A percentile compares a stretch with the other conserved stretches of the same genome.
These are phyloP conservation scores for Triticum aestivum DNA, from an alignment of 176 grass and related monocot species.

Conservation along the genomic window DNA sequence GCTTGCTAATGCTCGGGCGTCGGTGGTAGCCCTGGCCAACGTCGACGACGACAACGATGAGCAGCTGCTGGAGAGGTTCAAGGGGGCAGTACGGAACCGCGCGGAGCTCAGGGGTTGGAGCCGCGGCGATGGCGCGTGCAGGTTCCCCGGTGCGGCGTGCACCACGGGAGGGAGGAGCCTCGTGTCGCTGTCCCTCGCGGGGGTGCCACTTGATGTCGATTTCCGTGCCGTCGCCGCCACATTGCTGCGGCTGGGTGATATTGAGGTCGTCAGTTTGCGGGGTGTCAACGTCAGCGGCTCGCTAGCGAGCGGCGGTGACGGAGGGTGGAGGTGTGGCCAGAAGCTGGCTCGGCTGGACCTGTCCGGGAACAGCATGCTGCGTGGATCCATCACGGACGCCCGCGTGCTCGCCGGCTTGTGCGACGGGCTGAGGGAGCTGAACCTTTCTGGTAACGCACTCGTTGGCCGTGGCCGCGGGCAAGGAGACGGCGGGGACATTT, in stretches of 20 bases:
- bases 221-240: slow-evolving; percentile 27
- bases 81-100: slow-evolving; percentile 29
- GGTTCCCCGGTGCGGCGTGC: slow-evolving; percentile 42
- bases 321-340: not conserved
- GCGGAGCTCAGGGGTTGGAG: slow-evolving; percentile 37
- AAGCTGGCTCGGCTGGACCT: slow-evolving; percentile 45
- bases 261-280: slow-evolving; percentile 42
- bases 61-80: slow-evolving; percentile 54
- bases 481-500: not conserved
- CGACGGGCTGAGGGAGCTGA: slow-evolving; percentile 29
- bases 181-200: slow-evolving; percentile 30
- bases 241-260: slow-evolving; percentile 19
- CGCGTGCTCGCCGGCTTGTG: slow-evolving; percentile 23
- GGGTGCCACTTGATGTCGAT: slow-evolving; percentile 32
- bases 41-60: slow-evolving; percentile 20
- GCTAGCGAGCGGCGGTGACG: not conserved
- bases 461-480: not conserved
- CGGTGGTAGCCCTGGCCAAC: too few species aligned
- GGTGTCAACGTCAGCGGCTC: slow-evolving; percentile 40
- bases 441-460: slow-evolving; percentile 53
- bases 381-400: slow-evolving; percentile 35
- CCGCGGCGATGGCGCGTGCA: slow-evolving; percentile 24
- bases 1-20: not conserved
- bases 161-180: slow-evolving; percentile 9
- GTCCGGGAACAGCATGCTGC: slow-evolving; percentile 41